Evolutionary conservation across 306 rosid species (phyloP).

Genomic region (Vigna angularis): DNA sequence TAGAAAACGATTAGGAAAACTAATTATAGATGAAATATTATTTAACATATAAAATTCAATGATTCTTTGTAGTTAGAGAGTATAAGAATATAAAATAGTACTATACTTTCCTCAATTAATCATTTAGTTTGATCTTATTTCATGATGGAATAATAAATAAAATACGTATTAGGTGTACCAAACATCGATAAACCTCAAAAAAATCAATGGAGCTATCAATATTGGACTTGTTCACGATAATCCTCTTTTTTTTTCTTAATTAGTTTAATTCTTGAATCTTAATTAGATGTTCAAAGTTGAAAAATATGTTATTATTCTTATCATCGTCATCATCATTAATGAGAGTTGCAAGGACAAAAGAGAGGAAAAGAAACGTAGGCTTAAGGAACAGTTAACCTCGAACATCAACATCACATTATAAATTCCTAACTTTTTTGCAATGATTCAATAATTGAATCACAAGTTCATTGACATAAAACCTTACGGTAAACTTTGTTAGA

Average conservation of each 20-base stretch:
- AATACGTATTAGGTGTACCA: constrained; percentile 13
- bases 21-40: background rate
- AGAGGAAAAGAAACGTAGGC: background rate
- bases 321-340: background rate
- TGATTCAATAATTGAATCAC: background rate
- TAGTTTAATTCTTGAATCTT: background rate
- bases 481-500: background rate
- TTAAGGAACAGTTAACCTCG: background rate
- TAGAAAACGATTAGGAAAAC: background rate
- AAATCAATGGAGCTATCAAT: background rate
- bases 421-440: background rate
- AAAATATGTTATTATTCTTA: background rate
- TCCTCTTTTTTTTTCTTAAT: background rate
- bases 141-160: background rate
- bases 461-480: background rate
- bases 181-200: background rate
- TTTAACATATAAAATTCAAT: background rate
- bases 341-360: background rate
- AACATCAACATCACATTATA: background rate
- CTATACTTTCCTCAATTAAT: background rate
- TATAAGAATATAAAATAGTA: background rate
- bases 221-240: background rate
- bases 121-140: background rate
- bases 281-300: background rate
- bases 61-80: background rate